phyloP scores from a whole-genome alignment of 2,329 filamentous ascomycete genomes.

The Penicillium sp. region DNA sequence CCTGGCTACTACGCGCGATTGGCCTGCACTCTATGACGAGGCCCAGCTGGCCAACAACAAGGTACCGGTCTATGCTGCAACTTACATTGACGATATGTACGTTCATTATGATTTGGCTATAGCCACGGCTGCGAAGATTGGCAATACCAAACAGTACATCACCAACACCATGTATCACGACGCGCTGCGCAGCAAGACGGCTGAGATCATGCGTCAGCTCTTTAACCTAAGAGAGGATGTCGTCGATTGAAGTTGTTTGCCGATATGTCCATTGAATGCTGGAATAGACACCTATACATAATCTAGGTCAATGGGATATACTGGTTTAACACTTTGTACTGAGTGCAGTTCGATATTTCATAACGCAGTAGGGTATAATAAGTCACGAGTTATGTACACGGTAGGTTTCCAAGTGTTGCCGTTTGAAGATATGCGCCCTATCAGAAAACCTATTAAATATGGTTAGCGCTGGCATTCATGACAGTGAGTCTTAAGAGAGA shows the following conservation, averaged over 20 bases:
- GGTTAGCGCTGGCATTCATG: conserved; percentile 2
- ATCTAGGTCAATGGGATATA: neutral
- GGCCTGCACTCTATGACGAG: conserved; percentile 73
- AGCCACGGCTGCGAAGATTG: conserved; percentile 70
- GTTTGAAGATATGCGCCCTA: neutral
- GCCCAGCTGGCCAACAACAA: conserved; percentile 69
- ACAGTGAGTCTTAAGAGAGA: neutral
- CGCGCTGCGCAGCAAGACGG: conserved; percentile 67
- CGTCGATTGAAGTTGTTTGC: conserved; percentile 46
- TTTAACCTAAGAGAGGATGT: conserved; percentile 72
- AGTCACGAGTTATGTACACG: conserved; percentile 4
- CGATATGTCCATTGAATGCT: neutral
- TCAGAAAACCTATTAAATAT: conserved; percentile 24
- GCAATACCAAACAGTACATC: conserved; percentile 72
- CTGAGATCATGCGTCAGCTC: conserved; percentile 71
- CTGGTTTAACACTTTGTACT: too few species aligned
- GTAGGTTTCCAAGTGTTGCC: neutral
- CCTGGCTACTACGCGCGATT: conserved; percentile 64
- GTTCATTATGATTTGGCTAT: conserved; percentile 73
- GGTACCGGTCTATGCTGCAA: conserved; percentile 81
- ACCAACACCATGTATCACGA: conserved; percentile 88
- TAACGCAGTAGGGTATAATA: conserved; percentile 7
- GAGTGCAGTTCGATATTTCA: neutral
- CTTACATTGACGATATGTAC: conserved; percentile 87
- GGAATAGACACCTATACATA: neutral